These are phyloP conservation scores for Neopestalotiopsis clavispora DNA, from an alignment of 2,329 filamentous ascomycete species.

Conservation along the genomic window DNA sequence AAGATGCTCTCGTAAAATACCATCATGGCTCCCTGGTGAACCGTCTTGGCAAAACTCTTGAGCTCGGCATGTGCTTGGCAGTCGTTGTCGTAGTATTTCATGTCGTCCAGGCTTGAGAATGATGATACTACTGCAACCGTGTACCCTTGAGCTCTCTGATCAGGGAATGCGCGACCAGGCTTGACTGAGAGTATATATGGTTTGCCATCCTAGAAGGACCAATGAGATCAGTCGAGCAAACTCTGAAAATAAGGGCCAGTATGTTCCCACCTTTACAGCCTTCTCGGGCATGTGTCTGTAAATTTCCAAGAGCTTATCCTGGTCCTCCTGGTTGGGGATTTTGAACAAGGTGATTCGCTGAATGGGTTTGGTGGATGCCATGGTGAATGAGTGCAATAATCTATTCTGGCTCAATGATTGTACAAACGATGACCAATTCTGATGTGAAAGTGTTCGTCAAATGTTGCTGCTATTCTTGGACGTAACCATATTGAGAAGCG, in stretches of 20 bases:
- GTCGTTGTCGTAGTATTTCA: conserved; percentile 60
- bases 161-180: conserved; percentile 55
- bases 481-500: background rate
- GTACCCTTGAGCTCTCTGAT: conserved; percentile 57
- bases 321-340: conserved; percentile 48
- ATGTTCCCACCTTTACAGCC: conserved; percentile 46
- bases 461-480: background rate
- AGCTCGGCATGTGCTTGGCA: conserved; percentile 25
- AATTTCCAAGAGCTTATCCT: conserved; percentile 47
- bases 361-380: conserved; percentile 33
- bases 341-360: conserved; percentile 60
- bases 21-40: conserved; percentile 23
- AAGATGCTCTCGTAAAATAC: conserved; percentile 22
- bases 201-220: conserved; percentile 64
- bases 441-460: background rate
- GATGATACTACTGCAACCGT: conserved; percentile 56
- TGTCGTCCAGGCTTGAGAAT: conserved; percentile 58
- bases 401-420: background rate
- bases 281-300: conserved; percentile 46
- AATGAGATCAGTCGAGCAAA: background rate
- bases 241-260: conserved; percentile 3
- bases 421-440: background rate
- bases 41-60: conserved; percentile 23
- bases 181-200: conserved; percentile 68
- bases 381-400: background rate